Percentiles rank a stretch among this genome's conserved stretches.
Conservation (phyloP, 257 asterid genomes). For the Scutellaria barbata region DNA sequence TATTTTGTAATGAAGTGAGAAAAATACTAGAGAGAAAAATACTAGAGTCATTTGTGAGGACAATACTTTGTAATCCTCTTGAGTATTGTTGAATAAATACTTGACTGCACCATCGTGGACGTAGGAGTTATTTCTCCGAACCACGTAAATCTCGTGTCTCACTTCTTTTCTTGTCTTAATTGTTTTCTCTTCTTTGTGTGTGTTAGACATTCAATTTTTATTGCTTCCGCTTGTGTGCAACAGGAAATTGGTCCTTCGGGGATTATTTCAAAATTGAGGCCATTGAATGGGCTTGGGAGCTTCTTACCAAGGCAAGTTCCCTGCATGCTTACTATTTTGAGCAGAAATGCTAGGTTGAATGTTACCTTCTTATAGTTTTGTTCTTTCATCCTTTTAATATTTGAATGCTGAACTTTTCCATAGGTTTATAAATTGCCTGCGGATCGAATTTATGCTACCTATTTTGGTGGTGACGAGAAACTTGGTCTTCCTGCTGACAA, state of each 20-base stretch:
- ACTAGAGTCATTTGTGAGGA: too few relatives aligned
- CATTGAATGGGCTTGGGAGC: conserved; percentile 95
- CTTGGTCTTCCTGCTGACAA: conserved; percentile 87
- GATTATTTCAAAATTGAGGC: conserved; percentile 92
- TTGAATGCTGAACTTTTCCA: background rate
- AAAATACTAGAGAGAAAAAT: too few relatives aligned
- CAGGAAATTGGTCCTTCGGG: conserved; percentile 99
- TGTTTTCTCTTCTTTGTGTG: too few relatives aligned
- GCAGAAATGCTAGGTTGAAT: conserved; percentile 4
- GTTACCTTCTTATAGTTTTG: background rate
- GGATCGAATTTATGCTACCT: conserved; percentile 87
- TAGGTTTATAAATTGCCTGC: conserved; percentile 75
- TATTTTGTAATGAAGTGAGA: too few relatives aligned
- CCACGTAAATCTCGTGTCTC: too few relatives aligned
- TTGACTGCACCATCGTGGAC: too few relatives aligned
- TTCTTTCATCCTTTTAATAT: conserved; percentile 9
- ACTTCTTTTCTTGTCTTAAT: too few relatives aligned
- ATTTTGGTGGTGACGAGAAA: conserved; percentile 93
- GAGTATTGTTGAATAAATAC: too few relatives aligned
- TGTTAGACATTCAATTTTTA: too few relatives aligned
- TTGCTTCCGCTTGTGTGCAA: too few relatives aligned
- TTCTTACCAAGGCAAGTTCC: conserved; percentile 73
- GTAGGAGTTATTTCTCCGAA: too few relatives aligned
- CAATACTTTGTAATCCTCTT: too few relatives aligned
- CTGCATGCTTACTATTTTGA: background rate